These are phyloP conservation scores for Hymenoscyphus fructigenus DNA, from an alignment of 2,329 filamentous ascomycete genomes.

Conservation along the genomic window DNA sequence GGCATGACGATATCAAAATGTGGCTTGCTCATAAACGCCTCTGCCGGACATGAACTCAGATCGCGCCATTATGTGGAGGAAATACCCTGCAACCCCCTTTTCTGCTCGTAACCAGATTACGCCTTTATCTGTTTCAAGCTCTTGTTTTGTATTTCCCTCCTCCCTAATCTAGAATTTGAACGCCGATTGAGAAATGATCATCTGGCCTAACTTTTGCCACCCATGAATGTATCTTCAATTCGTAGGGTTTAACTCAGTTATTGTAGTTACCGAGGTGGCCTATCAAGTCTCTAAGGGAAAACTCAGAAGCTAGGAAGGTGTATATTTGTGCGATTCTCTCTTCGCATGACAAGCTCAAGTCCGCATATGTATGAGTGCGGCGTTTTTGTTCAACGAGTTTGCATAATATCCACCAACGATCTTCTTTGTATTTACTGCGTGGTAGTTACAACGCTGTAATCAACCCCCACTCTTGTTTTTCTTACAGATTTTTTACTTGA, in stretches of 20 bases:
- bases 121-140: neutral
- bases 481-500: neutral
- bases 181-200: neutral
- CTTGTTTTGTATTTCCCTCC: neutral
- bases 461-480: neutral
- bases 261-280: neutral
- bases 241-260: too few relatives aligned
- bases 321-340: neutral
- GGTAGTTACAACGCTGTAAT: neutral
- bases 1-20: neutral
- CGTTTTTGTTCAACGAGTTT: neutral
- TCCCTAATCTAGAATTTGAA: neutral
- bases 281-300: neutral
- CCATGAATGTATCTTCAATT: neutral
- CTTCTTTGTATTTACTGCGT: neutral
- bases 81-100: neutral
- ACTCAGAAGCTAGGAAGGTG: neutral
- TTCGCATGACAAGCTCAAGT: neutral
- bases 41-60: neutral
- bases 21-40: neutral
- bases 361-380: neutral
- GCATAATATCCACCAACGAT: neutral
- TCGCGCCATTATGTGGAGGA: neutral
- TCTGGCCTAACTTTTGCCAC: neutral
- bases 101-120: neutral